Evolutionary conservation across 140 eudicot species (phyloP).

Genomic region (Ambrosia hybrid): DNA sequence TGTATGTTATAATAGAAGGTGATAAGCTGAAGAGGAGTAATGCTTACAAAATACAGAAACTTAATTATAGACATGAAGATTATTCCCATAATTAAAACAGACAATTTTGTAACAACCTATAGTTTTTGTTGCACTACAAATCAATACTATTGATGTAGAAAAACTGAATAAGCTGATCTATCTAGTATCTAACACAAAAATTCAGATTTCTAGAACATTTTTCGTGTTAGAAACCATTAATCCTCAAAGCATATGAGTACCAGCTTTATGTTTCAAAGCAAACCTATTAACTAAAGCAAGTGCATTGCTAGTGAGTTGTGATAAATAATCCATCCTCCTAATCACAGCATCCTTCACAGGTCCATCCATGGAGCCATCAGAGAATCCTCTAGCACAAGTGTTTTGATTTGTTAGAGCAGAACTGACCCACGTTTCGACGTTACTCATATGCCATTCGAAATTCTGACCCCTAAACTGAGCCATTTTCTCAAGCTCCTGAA

Average conservation of each 20-base stretch:
- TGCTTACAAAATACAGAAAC: too few species aligned
- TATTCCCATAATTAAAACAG: conserved; percentile 1
- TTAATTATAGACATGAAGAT: conserved; percentile 10
- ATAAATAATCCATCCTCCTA: conserved; percentile 42
- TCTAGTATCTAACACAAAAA: conserved; percentile 19
- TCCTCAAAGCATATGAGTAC: conserved; percentile 23
- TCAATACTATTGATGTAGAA: not conserved
- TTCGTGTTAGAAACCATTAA: not conserved
- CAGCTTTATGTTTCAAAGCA: conserved; percentile 43
- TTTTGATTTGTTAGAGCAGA: conserved; percentile 65
- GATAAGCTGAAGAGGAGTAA: too few species aligned
- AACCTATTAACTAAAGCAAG: conserved; percentile 72
- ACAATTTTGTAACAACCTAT: not conserved
- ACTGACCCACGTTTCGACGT: conserved; percentile 82
- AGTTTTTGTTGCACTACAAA: conserved; percentile 6
- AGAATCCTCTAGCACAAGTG: conserved; percentile 69
- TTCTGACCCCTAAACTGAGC: conserved; percentile 35
- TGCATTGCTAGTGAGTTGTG: conserved; percentile 74
- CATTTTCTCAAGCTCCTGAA: conserved; percentile 45
- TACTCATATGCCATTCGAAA: conserved; percentile 64
- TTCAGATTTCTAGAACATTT: conserved; percentile 15
- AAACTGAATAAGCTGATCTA: not conserved
- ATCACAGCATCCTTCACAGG: conserved; percentile 50
- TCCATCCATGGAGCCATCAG: conserved; percentile 48
- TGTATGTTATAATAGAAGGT: too few species aligned